phyloP scores from a whole-genome alignment of 2,329 filamentous ascomycete species.

The Aspergillus cejpii region DNA sequence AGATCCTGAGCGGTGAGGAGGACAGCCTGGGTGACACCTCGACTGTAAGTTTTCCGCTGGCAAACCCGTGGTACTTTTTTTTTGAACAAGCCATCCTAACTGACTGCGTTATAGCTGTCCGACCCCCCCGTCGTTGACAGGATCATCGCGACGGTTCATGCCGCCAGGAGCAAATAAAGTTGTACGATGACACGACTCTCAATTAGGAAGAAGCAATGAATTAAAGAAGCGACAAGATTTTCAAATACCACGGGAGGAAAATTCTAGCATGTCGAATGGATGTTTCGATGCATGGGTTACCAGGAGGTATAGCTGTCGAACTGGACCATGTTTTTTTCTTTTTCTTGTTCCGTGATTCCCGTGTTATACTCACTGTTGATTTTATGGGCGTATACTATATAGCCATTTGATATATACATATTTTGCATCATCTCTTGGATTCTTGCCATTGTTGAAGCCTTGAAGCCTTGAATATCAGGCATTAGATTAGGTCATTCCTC shows the following conservation, averaged over 20 bases:
- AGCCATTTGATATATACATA: slow-evolving; percentile 7
- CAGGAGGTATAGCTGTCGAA: not conserved
- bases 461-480: too few relatives aligned
- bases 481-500: too few relatives aligned
- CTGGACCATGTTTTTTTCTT: not conserved
- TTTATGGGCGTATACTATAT: slow-evolving; percentile 8
- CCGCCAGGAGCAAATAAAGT: slow-evolving; percentile 37
- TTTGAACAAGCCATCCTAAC: not conserved
- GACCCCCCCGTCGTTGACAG: slow-evolving; percentile 83
- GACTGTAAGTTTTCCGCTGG: slow-evolving; percentile 57
- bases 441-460: too few relatives aligned
- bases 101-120: slow-evolving; percentile 55
- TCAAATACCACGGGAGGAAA: slow-evolving; percentile 2
- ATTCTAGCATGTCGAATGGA: not conserved
- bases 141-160: slow-evolving; percentile 76
- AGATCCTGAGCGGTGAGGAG: slow-evolving; percentile 95
- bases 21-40: slow-evolving; percentile 91
- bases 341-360: slow-evolving; percentile 15
- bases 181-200: slow-evolving; percentile 1
- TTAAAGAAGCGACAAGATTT: slow-evolving; percentile 1
- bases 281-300: not conserved
- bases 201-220: slow-evolving; percentile 4
- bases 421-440: not conserved
- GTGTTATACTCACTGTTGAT: slow-evolving; percentile 9
- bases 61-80: slow-evolving; percentile 1